Percentiles rank a stretch among this genome's conserved stretches.
Evolutionary conservation across 768 basidiomycete species (phyloP).

Genomic region (Pisolithus sp.): DNA sequence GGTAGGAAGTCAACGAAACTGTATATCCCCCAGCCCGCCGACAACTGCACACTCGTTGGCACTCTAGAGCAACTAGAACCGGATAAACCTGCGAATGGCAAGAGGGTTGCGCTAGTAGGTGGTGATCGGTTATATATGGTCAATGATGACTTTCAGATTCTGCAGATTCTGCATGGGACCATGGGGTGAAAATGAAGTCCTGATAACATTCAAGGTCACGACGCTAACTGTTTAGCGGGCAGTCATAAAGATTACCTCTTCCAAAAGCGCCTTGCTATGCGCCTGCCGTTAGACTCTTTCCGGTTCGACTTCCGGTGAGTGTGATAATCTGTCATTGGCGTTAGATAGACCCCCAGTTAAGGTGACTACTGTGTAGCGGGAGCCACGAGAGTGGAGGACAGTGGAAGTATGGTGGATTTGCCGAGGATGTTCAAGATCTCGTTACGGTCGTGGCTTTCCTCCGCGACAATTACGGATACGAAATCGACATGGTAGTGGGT

Average conservation of each 20-base stretch:
- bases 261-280: slow-evolving; percentile 61
- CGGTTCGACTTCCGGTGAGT: slow-evolving; percentile 80
- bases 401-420: slow-evolving; percentile 55
- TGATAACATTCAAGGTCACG: not conserved
- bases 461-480: slow-evolving; percentile 53
- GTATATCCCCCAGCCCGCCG: slow-evolving; percentile 43
- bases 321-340: not conserved
- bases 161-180: slow-evolving; percentile 71
- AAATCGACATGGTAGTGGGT: slow-evolving; percentile 62
- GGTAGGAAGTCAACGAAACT: slow-evolving; percentile 41
- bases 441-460: slow-evolving; percentile 59
- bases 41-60: slow-evolving; percentile 47
- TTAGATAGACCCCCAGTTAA: not conserved
- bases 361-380: slow-evolving; percentile 39
- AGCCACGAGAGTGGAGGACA: slow-evolving; percentile 70
- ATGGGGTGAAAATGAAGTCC: slow-evolving; percentile 51
- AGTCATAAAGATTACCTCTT: slow-evolving; percentile 86
- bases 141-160: slow-evolving; percentile 13
- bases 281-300: slow-evolving; percentile 71
- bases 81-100: slow-evolving; percentile 44
- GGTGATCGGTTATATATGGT: not conserved
- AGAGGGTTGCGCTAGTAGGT: slow-evolving; percentile 61
- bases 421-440: slow-evolving; percentile 61
- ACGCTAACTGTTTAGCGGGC: slow-evolving; percentile 5
- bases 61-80: slow-evolving; percentile 56